Base-by-base conservation (phyloP, 2,329 filamentous ascomycete genomes). In the Dactylellina drechsleri region DNA sequence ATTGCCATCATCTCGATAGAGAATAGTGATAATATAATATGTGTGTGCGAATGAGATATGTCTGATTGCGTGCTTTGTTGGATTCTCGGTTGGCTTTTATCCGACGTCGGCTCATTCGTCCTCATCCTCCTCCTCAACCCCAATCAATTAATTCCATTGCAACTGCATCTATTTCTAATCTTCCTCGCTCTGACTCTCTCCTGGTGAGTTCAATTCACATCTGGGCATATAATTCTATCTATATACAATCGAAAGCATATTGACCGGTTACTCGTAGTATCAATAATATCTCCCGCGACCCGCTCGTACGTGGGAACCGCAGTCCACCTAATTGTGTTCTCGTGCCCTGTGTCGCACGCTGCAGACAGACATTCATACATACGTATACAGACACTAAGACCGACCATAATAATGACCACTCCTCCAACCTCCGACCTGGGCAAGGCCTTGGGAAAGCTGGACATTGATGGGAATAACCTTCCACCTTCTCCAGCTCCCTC, bases 401-500 rank as follows among this genome's bases (percentile, higher is more conserved):
- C 23, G 23, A 4, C 23, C 23, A 23, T 15, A 41, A n/a, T 4
- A 41, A 73, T 73, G 68, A 53, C 68, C 54, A 26, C 41, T 49
- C 49, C 41, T 49, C 49, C 66, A 12, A 13, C 64, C 2, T 31
- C 53, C 2, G 80, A 80, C 54, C 67, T 82, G 76, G 83, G 83
- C 78, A 87, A 87, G 83, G 83, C 83, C 43, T 84, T 89, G 75
- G 82, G 85, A 50, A 86, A 88, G 78, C 85, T 93, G 77, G 92
- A 96, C 81, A 85, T 93, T 72, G 91, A 94, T 80, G 92, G 92
- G 49, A 91, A 96, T 83, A 85, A 93, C 80, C 85, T 97, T 60
- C 93, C 93, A 60, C 93, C 93, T 0, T 97, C 95, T 6, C 95
- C 95, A 1, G 92, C 95, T 23, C 93, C 94, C 1, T 98, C 94